These are phyloP conservation scores for Pestalotiopsis sp. DNA, from an alignment of 2,329 filamentous ascomycete genomes.

Conservation along the genomic window DNA sequence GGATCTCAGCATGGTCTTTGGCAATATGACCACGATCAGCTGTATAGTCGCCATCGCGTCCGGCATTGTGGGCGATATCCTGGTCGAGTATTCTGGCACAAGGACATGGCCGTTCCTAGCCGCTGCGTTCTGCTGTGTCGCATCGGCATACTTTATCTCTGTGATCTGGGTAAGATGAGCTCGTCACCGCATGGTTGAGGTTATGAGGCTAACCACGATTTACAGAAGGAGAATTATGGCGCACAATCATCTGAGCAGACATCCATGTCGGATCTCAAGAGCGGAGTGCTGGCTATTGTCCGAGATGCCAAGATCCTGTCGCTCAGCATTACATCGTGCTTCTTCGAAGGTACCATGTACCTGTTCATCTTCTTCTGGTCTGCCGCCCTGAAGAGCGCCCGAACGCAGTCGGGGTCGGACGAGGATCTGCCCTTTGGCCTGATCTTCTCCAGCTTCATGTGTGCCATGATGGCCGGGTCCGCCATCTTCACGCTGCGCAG, in stretches of 20 bases:
- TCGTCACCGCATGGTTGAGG: neutral
- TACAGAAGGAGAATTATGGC: conserved; percentile 13
- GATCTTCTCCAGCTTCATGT: conserved; percentile 34
- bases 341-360: conserved; percentile 66
- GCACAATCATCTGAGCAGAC: neutral
- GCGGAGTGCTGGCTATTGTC: neutral
- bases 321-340: conserved; percentile 5
- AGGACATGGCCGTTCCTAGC: conserved; percentile 56
- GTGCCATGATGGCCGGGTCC: conserved; percentile 29
- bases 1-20: conserved; percentile 46
- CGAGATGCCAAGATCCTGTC: conserved; percentile 7
- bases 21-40: conserved; percentile 54
- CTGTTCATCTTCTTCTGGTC: conserved; percentile 68
- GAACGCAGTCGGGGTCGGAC: conserved; percentile 25
- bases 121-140: conserved; percentile 39
- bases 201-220: neutral
- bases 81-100: conserved; percentile 49
- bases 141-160: conserved; percentile 45
- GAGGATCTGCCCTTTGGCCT: conserved; percentile 30
- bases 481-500: conserved; percentile 25
- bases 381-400: conserved; percentile 49
- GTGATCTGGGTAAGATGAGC: conserved; percentile 43
- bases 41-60: conserved; percentile 57
- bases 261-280: neutral
- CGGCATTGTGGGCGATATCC: conserved; percentile 53